Conservation (phyloP, 805 yeast genomes). For the Danielia reshetovae region DNA sequence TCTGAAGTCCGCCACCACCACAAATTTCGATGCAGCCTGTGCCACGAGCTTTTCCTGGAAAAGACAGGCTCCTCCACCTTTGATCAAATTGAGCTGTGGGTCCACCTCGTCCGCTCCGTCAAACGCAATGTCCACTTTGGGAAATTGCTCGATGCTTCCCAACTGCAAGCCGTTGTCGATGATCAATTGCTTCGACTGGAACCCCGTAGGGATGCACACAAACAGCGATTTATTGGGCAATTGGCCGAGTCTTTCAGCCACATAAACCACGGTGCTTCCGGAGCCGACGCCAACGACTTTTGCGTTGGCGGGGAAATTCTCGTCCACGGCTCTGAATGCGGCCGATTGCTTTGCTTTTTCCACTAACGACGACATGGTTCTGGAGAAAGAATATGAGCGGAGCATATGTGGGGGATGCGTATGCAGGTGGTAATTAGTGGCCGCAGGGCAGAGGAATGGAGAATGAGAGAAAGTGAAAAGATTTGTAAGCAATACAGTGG, state of each 20-base stretch:
- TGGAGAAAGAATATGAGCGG: not conserved
- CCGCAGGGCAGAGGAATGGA: no score
- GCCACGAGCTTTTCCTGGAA: conserved; percentile 96
- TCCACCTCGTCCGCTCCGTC: conserved; percentile 99
- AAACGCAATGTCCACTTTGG: conserved; percentile 84
- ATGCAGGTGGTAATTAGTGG: no score
- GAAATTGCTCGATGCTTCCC: conserved; percentile 80
- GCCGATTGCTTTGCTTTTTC: conserved; percentile 88
- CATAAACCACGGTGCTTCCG: conserved; percentile 96
- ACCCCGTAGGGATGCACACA: conserved; percentile 92
- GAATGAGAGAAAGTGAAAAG: no score
- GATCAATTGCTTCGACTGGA: conserved; percentile 86
- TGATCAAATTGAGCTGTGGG: conserved; percentile 72
- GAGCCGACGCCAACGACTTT: conserved; percentile 90
- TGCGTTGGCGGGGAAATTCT: conserved; percentile 64
- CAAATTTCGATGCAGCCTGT: conserved; percentile 65
- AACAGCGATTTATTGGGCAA: conserved; percentile 48
- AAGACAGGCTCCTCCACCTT: conserved; percentile 98
- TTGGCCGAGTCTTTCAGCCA: conserved; percentile 90
- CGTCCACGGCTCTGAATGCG: conserved; percentile 90
- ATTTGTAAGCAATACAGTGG: no score
- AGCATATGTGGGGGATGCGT: not conserved
- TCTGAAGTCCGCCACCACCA: conserved; percentile 89
- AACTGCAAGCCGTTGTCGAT: conserved; percentile 72
- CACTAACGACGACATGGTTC: conserved; percentile 29